Evolutionary conservation across 2,329 filamentous ascomycete species (phyloP), one percentile per base, ranked within the genome.

Genomic region (Curvularia lunata): DNA sequence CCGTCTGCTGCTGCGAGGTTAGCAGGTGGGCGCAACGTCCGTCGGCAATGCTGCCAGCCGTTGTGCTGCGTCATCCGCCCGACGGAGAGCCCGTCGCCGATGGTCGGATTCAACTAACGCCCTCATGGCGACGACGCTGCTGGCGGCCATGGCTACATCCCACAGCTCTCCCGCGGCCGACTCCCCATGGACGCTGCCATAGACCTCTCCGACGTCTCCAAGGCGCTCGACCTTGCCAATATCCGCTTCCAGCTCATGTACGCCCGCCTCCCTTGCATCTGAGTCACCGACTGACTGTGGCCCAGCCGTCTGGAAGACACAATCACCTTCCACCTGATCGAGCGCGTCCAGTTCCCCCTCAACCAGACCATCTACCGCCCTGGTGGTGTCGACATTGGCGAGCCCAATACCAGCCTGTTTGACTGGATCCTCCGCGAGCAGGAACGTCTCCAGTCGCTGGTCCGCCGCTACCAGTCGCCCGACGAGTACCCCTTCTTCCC

Each of bases 401-500:
- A 87, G 73, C 86, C 83, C 75, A 75, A 85, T 51, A 85, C 95
- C 54, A 92, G 89, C 76, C 91, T 99, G 75, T 87, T 96, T 76
- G 95, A 98, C 83, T 99, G 94, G 90, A 90, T 97, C 75, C 87
- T 98, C 27, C 85, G 84, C 66, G 91, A 97, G 77, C 91, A 97
- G 75, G 95, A 99, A 79, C 88, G 87, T 62, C 82, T 98, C 5
- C 94, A 99, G 76, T 97, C 93, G 13, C 86, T 92, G 51, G 93
- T 99, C 67, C 92, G 95, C 66, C 92, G 95, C 75, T 99, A 92
- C 83, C 89, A 99, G 77, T 92, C 92, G 0, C 95, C 95, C 38
- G 95, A 99, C 82, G 95, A 99, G 80, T 94, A 97, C 77, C 91
- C 95, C 21, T 99, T 98, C 86, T 99, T 97, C 81, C 91, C 92